Conservation (phyloP, 192 early-diverging fungal species). For the Dissophora globulifera region DNA sequence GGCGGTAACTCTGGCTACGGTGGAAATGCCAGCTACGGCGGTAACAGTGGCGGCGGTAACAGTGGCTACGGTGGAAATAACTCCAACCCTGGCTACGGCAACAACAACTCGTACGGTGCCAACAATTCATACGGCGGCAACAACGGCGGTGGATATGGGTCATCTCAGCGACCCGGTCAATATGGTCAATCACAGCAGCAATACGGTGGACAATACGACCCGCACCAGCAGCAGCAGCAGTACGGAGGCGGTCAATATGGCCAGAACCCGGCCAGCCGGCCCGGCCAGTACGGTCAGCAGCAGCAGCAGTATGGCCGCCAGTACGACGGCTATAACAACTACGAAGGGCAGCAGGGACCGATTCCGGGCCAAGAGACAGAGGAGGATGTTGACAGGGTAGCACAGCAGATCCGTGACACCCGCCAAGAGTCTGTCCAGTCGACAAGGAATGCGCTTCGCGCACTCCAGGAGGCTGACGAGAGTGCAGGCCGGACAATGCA, state of each 20-base stretch:
- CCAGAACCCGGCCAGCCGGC: not conserved
- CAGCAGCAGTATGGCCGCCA: slow-evolving; percentile 26
- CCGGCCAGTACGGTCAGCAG: slow-evolving; percentile 25
- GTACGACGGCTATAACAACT: no score
- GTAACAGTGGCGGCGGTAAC: slow-evolving; percentile 10
- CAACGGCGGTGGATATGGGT: not conserved
- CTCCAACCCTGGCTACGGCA: slow-evolving; percentile 17
- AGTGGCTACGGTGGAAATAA: slow-evolving; percentile 19
- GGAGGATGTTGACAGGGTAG: slow-evolving; percentile 68
- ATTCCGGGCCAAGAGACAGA: slow-evolving; percentile 67
- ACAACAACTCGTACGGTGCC: slow-evolving; percentile 3
- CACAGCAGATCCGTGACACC: slow-evolving; percentile 67
- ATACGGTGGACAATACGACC: slow-evolving; percentile 19
- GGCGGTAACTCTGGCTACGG: slow-evolving; percentile 5
- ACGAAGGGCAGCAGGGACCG: slow-evolving; percentile 30
- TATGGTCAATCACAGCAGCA: slow-evolving; percentile 10
- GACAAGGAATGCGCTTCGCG: slow-evolving; percentile 71
- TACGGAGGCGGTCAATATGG: slow-evolving; percentile 9
- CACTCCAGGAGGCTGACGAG: slow-evolving; percentile 69
- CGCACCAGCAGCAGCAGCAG: slow-evolving; percentile 18
- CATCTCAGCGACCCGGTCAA: slow-evolving; percentile 15
- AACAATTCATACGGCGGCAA: slow-evolving; percentile 8
- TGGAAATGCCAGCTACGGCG: not conserved
- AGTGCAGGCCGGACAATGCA: slow-evolving; percentile 69
- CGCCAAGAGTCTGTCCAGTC: slow-evolving; percentile 76